Base-by-base conservation (phyloP, 495 filamentous ascomycete genomes). In the Xylaria venustula region DNA sequence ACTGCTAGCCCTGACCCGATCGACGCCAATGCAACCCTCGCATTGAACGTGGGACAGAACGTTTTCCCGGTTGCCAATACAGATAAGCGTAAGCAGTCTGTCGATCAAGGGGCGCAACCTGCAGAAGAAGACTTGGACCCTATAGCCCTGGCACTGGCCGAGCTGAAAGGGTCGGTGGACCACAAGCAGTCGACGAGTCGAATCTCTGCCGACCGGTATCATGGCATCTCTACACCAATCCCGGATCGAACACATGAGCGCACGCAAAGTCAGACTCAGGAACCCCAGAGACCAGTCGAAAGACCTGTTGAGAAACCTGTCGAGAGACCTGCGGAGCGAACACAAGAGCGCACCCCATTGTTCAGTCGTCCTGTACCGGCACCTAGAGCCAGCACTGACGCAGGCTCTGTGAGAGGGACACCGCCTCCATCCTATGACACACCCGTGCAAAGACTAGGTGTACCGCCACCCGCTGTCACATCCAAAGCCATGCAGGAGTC, bases 51-150 rank as follows among this genome's bases (percentile, higher is more conserved):
- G 17, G 95, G 95, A 7, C 88, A 91, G 67, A 99, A 98, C 65
- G 92, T 98, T 23, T 98, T 99, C 75, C 88, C 96, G 66, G 93
- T 99, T 7, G 89, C 90, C n/a, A 89, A 90, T 6, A 89, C 92
- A 0, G 91, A 93, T 56, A 74, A 68, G 36, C 71, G 73, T 36
- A 76, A 76, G 40, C 73, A 73, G 48, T 54, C 69, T 2, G 28
- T 58, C 6, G 67, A 75, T 12, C 64, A 71, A 34, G 68, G 68
- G 2, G 69, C 68, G 17, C 56, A 79, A 2, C 75, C 77, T 55
- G 42, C 67, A 9, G 58, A 70, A 7, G 75, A 79, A 25, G n/a
- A n/a, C n/a, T 63, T 63, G 46, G 94, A 98, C 67, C 94, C 95
- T 0, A 97, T 99, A 68, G 95, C 92, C 4, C 83, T 90, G 54